A percentile compares a stretch with the other conserved stretches of the same genome.
These are phyloP conservation scores for Excoecaria cochinchinensis DNA, from an alignment of 345 rosid species.

Conservation along the genomic window DNA sequence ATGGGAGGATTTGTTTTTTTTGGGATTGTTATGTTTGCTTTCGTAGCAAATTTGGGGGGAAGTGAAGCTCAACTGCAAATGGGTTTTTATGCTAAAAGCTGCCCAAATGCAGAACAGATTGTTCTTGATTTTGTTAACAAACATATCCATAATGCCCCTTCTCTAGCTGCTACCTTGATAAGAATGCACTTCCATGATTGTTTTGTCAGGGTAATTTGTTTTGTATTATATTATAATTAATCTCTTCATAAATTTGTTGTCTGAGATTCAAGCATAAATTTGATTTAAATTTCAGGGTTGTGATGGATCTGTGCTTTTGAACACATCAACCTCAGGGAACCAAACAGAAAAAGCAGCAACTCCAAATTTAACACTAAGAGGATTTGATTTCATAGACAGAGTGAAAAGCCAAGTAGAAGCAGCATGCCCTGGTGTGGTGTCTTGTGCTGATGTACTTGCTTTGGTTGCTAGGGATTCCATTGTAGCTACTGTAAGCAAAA, in stretches of 20 bases:
- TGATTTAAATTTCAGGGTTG: slow-evolving; percentile 55
- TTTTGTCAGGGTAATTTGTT: slow-evolving; percentile 54
- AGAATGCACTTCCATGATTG: slow-evolving; percentile 96
- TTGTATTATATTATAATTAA: neutral
- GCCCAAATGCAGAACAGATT: slow-evolving; percentile 76
- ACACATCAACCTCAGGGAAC: slow-evolving; percentile 57
- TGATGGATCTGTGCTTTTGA: slow-evolving; percentile 79
- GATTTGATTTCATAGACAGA: slow-evolving; percentile 68
- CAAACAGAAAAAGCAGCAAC: slow-evolving; percentile 52
- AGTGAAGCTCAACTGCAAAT: slow-evolving; percentile 55
- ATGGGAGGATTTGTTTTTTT: slow-evolving; percentile 24
- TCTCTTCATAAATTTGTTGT: too few relatives aligned
- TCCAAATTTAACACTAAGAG: slow-evolving; percentile 71
- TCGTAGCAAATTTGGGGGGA: slow-evolving; percentile 37
- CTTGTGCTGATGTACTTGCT: slow-evolving; percentile 76
- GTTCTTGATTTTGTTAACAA: slow-evolving; percentile 50
- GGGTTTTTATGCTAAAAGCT: slow-evolving; percentile 56
- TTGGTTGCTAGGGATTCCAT: slow-evolving; percentile 68
- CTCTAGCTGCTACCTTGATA: slow-evolving; percentile 66
- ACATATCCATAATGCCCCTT: slow-evolving; percentile 67
- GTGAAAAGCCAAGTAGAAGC: slow-evolving; percentile 63
- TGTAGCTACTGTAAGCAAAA: slow-evolving; percentile 53
- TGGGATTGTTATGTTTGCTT: slow-evolving; percentile 21
- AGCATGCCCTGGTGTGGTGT: slow-evolving; percentile 69
- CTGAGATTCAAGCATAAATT: neutral